Percentiles rank a stretch among this genome's conserved stretches.
Evolutionary conservation across 129 eudicot species (phyloP).

Genomic region (Arctium lappa): DNA sequence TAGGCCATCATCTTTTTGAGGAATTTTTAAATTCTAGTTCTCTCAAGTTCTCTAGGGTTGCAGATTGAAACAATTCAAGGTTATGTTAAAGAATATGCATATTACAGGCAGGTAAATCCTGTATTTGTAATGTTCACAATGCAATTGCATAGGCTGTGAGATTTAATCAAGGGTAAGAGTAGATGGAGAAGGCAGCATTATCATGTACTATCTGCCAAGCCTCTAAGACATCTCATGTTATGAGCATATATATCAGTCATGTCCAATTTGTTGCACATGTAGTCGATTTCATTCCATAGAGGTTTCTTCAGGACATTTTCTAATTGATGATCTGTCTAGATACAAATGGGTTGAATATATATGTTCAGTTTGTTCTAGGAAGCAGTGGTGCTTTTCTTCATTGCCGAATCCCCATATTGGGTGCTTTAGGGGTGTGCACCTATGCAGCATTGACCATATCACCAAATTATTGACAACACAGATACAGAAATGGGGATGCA

Average conservation of each 20-base stretch:
- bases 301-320: not conserved
- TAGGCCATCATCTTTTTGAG: not conserved
- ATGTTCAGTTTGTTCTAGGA: not conserved
- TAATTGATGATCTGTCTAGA: not conserved
- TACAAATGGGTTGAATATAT: not conserved
- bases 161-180: not conserved
- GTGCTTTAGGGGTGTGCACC: not conserved
- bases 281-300: not conserved
- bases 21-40: not conserved
- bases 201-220: not conserved
- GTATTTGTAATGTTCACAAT: not conserved
- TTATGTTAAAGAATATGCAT: not conserved
- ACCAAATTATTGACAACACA: not conserved
- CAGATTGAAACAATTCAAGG: not conserved
- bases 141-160: not conserved
- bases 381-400: not conserved
- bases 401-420: not conserved
- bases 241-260: not conserved
- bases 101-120: not conserved
- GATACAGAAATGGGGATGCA: not conserved
- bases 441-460: not conserved
- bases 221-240: not conserved
- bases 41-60: not conserved
- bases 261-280: slow-evolving; percentile 3
- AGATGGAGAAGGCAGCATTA: too few species aligned